phyloP scores from a whole-genome alignment of 805 yeast genomes.

The Metschnikowia amazonensis region DNA sequence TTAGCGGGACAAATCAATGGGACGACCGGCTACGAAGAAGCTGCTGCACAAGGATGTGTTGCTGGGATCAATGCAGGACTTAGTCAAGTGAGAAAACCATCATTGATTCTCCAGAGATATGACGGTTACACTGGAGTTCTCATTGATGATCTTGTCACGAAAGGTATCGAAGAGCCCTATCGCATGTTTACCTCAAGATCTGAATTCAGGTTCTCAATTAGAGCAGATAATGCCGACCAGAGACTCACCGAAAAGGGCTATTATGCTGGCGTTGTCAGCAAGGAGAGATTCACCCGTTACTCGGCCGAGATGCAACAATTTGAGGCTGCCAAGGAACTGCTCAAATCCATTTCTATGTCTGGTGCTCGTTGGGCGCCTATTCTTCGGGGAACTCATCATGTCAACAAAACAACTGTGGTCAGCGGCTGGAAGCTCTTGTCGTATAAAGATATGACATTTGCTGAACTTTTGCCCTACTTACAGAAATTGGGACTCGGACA shows the following conservation, averaged over 20 bases:
- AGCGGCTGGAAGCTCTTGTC: slow-evolving; percentile 70
- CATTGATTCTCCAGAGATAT: slow-evolving; percentile 58
- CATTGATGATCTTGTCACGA: slow-evolving; percentile 89
- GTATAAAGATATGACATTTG: slow-evolving; percentile 41
- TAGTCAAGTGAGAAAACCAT: slow-evolving; percentile 36
- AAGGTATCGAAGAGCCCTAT: slow-evolving; percentile 96
- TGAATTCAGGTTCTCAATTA: slow-evolving; percentile 82
- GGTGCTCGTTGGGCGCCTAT: slow-evolving; percentile 61
- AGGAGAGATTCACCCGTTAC: slow-evolving; percentile 52
- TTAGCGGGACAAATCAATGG: slow-evolving; percentile 98
- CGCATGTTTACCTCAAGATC: slow-evolving; percentile 97
- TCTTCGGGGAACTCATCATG: slow-evolving; percentile 46
- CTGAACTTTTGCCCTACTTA: slow-evolving; percentile 30
- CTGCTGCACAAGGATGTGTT: slow-evolving; percentile 92
- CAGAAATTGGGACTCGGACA: slow-evolving; percentile 19
- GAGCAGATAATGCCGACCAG: slow-evolving; percentile 92
- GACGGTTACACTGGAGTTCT: slow-evolving; percentile 92
- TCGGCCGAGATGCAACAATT: slow-evolving; percentile 42
- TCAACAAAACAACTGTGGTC: slow-evolving; percentile 34
- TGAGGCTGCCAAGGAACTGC: slow-evolving; percentile 40
- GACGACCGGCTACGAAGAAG: slow-evolving; percentile 98
- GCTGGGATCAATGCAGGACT: slow-evolving; percentile 97
- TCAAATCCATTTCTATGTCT: slow-evolving; percentile 45
- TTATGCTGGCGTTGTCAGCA: slow-evolving; percentile 61
- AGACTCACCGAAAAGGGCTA: slow-evolving; percentile 72